Evolutionary conservation across 2,329 filamentous ascomycete genomes (phyloP).

Genomic region (Lachnellula hyalina): DNA sequence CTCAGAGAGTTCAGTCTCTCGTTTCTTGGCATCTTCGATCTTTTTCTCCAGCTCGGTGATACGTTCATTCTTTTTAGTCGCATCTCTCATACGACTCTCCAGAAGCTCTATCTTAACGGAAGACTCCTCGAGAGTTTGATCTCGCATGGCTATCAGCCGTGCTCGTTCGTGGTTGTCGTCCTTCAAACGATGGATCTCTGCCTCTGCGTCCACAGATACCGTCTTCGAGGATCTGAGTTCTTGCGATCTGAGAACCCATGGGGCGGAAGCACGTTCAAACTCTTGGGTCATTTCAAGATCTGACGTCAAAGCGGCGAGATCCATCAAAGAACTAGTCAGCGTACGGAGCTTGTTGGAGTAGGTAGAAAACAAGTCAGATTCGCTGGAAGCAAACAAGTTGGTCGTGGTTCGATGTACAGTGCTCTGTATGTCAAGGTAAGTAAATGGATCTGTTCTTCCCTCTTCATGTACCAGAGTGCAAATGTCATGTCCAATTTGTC

Average conservation of each 20-base stretch:
- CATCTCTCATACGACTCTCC: slow-evolving; percentile 80
- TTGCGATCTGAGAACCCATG: slow-evolving; percentile 78
- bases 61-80: slow-evolving; percentile 67
- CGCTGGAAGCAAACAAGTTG: slow-evolving; percentile 47
- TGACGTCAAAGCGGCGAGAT: slow-evolving; percentile 64
- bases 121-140: slow-evolving; percentile 79
- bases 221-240: slow-evolving; percentile 79
- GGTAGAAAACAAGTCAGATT: slow-evolving; percentile 65
- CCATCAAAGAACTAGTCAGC: slow-evolving; percentile 58
- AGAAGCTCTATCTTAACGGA: slow-evolving; percentile 92
- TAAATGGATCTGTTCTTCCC: slow-evolving; percentile 61
- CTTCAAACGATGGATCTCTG: slow-evolving; percentile 74
- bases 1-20: slow-evolving; percentile 51
- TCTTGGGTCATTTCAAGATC: slow-evolving; percentile 70
- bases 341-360: slow-evolving; percentile 63
- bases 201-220: slow-evolving; percentile 75
- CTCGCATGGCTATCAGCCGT: slow-evolving; percentile 63
- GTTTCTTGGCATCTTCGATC: slow-evolving; percentile 48
- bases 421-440: slow-evolving; percentile 59
- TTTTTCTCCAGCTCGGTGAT: slow-evolving; percentile 60
- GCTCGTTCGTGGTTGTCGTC: slow-evolving; percentile 76
- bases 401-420: slow-evolving; percentile 55
- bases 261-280: slow-evolving; percentile 69
- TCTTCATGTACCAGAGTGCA: slow-evolving; percentile 66
- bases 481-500: slow-evolving; percentile 59